Base-by-base conservation (phyloP, 768 basidiomycete genomes). In the Calocybe gangraenosa region DNA sequence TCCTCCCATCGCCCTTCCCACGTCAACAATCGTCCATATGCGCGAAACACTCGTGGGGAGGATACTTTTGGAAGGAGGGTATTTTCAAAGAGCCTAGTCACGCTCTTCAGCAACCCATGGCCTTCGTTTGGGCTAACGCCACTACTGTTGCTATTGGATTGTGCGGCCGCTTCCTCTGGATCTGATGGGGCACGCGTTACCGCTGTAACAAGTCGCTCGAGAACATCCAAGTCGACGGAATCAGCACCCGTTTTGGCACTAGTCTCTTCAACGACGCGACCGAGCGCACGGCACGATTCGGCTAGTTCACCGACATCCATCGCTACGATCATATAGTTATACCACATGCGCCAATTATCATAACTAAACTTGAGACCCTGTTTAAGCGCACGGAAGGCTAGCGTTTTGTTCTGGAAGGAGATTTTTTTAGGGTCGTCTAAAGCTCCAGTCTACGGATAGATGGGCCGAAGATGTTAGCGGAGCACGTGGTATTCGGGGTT, bases 301-400 rank as follows among this genome's bases (percentile, higher is more conserved):
- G 80, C 73, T 39, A 97, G 74, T 60, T 98, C 93, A 6, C 94
- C 95, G 15, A 97, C 87, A 53, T 97, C 92, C 64, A 96, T 73
- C 3, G 90, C 77, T 20, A 98, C 84, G 58, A 96, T 72, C 85
- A 91, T 93, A 71, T 93, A 98, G 70, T 99, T 99, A 49, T 76
- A 75, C 96, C 96, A 99, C 88, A 99, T 94, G 15, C 92, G 79
- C 94, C 95, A 98, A 58, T 92, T 94, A 20, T 90, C 84, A 61
- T 92, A 88, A 39, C 79, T 78, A 63, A 77, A 80, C 54, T 82
- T 84, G 49, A 98, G 75, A 1, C 96, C 94, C 49, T 91, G 88
- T 53, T 87, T 85, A 20, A 99, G 83, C 2, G 96, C 95, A 14
- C 84, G 85, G 74, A 91, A 96, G 1, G 96, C 96, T 34, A 92